Percentiles rank a stretch among this genome's conserved stretches.
Conservation (phyloP, 2,329 filamentous ascomycete species). For the Bipolaris gigantea region DNA sequence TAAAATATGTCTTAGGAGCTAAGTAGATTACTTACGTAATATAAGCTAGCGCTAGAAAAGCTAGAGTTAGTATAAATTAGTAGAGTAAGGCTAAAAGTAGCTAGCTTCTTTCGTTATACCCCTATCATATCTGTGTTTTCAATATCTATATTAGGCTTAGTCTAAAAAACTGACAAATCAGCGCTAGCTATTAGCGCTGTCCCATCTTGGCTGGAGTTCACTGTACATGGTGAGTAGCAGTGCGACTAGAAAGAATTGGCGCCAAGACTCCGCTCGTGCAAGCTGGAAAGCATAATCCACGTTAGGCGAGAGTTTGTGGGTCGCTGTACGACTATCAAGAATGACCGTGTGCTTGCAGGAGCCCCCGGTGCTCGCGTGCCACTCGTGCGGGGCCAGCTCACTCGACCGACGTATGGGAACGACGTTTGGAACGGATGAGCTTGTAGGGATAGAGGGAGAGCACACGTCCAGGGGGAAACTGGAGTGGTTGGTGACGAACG, state of each 20-base stretch:
- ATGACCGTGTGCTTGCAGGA: not conserved
- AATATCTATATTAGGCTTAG: too few relatives aligned
- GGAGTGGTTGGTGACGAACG: slow-evolving; percentile 1
- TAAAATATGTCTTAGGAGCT: too few relatives aligned
- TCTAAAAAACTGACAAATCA: too few relatives aligned
- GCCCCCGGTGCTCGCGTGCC: slow-evolving; percentile 3
- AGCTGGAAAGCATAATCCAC: not conserved
- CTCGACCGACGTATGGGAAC: not conserved
- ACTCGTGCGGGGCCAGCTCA: not conserved
- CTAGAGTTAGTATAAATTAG: too few relatives aligned
- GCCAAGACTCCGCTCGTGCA: not conserved
- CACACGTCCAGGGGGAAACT: not conserved
- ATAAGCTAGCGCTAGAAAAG: too few relatives aligned
- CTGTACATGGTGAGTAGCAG: slow-evolving; percentile 4
- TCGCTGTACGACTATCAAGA: not conserved
- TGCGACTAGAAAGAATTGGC: not conserved
- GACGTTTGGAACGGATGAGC: not conserved
- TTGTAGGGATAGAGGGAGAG: not conserved
- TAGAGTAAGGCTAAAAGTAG: too few relatives aligned
- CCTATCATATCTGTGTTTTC: too few relatives aligned
- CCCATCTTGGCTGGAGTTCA: too few relatives aligned
- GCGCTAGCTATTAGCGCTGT: too few relatives aligned
- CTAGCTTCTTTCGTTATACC: too few relatives aligned
- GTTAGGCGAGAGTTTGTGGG: not conserved
- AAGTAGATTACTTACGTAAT: too few relatives aligned